Evolutionary conservation across 345 rosid genomes (phyloP).

Genomic region (Noccaea bulbosa): DNA sequence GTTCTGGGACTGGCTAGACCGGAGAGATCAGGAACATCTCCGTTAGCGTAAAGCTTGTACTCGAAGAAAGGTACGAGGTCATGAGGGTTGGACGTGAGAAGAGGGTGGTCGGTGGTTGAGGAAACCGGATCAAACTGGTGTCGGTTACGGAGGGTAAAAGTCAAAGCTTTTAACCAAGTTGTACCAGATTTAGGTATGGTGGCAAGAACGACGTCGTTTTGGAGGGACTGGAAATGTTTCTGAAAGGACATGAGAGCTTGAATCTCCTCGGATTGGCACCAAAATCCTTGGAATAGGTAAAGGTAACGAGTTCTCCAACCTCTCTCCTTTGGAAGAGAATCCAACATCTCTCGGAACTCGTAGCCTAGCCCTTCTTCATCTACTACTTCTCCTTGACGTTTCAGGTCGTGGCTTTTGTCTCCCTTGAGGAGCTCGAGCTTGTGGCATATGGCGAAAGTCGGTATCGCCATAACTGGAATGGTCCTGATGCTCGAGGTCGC

Average conservation of each 20-base stretch:
- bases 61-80: constrained; percentile 66
- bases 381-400: constrained; percentile 36
- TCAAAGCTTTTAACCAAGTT: constrained; percentile 62
- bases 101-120: constrained; percentile 43
- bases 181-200: constrained; percentile 67
- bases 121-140: constrained; percentile 23
- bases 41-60: constrained; percentile 52
- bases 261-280: constrained; percentile 72
- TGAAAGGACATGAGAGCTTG: constrained; percentile 58
- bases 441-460: constrained; percentile 29
- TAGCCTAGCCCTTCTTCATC: constrained; percentile 46
- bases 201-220: constrained; percentile 48
- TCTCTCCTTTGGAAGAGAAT: constrained; percentile 59
- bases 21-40: constrained; percentile 48
- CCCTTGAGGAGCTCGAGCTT: constrained; percentile 36
- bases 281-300: constrained; percentile 64
- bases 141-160: constrained; percentile 49
- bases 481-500: constrained; percentile 38
- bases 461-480: constrained; percentile 35
- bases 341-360: constrained; percentile 59
- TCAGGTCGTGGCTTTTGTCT: constrained; percentile 9
- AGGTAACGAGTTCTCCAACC: constrained; percentile 74
- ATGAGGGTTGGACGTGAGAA: constrained; percentile 57
- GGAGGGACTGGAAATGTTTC: constrained; percentile 44
- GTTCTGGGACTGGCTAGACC: constrained; percentile 45